A percentile compares a stretch with the other conserved stretches of the same genome.
Evolutionary conservation across 2,329 filamentous ascomycete genomes (phyloP).

Genomic region (Aspergillus arachidicola): DNA sequence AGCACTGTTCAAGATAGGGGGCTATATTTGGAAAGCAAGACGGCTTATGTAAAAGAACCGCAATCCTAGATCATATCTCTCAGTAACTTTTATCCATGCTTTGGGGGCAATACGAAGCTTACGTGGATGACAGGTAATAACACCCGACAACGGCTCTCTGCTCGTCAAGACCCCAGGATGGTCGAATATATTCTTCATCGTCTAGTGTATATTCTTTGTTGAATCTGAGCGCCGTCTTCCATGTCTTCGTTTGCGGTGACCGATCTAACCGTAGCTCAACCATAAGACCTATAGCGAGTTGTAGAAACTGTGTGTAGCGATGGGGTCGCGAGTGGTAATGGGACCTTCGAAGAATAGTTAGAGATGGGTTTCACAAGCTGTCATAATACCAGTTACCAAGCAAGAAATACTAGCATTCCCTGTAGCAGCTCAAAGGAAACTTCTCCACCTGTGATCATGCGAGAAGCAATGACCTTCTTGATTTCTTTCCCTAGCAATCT

Average conservation of each 20-base stretch:
- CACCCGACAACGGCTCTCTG: constrained; percentile 48
- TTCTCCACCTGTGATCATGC: constrained; percentile 34
- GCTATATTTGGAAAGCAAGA: constrained; percentile 37
- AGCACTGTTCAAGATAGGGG: constrained; percentile 41
- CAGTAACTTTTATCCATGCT: too few relatives aligned
- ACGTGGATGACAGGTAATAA: constrained; percentile 49
- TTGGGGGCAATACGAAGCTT: not conserved
- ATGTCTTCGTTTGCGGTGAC: constrained; percentile 28
- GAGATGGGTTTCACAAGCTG: not conserved
- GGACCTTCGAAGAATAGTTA: constrained; percentile 24
- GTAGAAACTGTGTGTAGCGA: constrained; percentile 38
- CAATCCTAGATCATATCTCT: constrained; percentile 10
- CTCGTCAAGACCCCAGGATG: constrained; percentile 41
- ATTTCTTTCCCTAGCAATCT: constrained; percentile 35
- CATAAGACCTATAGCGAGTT: constrained; percentile 40
- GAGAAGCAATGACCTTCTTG: constrained; percentile 32
- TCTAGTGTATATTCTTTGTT: constrained; percentile 24
- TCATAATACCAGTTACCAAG: constrained; percentile 28
- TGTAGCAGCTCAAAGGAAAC: constrained; percentile 45
- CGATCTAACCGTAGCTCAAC: constrained; percentile 37
- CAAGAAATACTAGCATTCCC: constrained; percentile 40
- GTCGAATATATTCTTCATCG: constrained; percentile 4
- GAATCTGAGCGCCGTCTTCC: constrained; percentile 30
- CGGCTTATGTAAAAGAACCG: constrained; percentile 36
- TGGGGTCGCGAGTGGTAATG: constrained; percentile 36